phyloP scores from a whole-genome alignment of 768 basidiomycete species.

The Coprinellus aureogranulatus region DNA sequence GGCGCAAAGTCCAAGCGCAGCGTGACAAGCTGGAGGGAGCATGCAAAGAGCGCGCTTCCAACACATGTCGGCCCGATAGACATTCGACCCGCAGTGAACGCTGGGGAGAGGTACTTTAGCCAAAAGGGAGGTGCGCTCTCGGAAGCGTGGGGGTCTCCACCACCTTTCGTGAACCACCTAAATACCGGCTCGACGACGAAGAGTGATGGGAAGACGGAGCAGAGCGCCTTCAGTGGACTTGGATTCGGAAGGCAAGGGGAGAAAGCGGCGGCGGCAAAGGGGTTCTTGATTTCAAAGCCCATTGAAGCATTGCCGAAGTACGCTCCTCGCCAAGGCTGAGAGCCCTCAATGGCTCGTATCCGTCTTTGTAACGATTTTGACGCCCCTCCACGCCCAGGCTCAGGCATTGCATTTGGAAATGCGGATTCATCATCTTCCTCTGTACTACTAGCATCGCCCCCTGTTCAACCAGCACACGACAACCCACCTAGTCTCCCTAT shows the following conservation, averaged over 20 bases:
- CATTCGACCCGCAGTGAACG: conserved; percentile 29
- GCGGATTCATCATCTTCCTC: too few relatives aligned
- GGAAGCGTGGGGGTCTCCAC: conserved; percentile 1
- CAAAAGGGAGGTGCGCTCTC: conserved; percentile 14
- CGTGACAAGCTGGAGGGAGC: conserved; percentile 63
- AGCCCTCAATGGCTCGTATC: too few relatives aligned
- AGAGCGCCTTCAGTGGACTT: conserved; percentile 34
- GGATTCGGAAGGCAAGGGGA: conserved; percentile 84
- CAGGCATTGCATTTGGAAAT: too few relatives aligned
- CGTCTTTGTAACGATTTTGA: too few relatives aligned
- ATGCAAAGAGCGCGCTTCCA: conserved; percentile 56
- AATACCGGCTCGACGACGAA: conserved; percentile 11
- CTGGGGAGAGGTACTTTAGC: conserved; percentile 17
- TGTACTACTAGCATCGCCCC: too few relatives aligned
- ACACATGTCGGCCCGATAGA: conserved; percentile 26
- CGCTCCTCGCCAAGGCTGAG: not conserved
- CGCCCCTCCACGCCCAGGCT: too few relatives aligned
- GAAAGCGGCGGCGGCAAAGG: conserved; percentile 69
- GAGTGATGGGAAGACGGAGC: conserved; percentile 17
- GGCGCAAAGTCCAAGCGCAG: conserved; percentile 63
- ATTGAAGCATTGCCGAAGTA: conserved; percentile 27
- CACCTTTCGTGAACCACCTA: conserved; percentile 4
- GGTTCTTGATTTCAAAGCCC: conserved; percentile 36
- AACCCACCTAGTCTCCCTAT: too few relatives aligned
- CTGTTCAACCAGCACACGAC: too few relatives aligned